These are phyloP conservation scores for Exophiala bonariae DNA, from an alignment of 2,329 filamentous ascomycete species.

Conservation along the genomic window DNA sequence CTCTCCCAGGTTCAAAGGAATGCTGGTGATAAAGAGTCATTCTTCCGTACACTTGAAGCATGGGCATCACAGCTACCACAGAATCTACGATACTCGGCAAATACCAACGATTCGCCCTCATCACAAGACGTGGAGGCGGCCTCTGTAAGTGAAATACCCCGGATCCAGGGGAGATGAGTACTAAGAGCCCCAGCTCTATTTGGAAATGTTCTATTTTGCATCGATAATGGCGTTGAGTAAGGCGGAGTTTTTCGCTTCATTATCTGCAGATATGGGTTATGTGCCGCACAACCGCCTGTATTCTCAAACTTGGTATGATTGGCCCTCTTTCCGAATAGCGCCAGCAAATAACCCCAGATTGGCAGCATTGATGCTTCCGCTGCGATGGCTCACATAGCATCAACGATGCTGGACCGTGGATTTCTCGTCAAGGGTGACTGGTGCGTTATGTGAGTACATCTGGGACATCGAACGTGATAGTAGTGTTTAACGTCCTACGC, in stretches of 20 bases:
- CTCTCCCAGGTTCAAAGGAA: not conserved
- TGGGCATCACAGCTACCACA: conserved; percentile 4
- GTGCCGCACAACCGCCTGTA: not conserved
- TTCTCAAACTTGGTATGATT: conserved; percentile 6
- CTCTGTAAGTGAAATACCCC: not conserved
- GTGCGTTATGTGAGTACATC: conserved; percentile 1
- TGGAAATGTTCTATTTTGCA: conserved; percentile 4
- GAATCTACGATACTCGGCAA: conserved; percentile 5
- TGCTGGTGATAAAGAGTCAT: not conserved
- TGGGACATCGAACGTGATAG: not conserved
- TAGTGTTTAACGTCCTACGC: not conserved
- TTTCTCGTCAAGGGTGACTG: conserved; percentile 1
- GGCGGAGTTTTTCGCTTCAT: conserved; percentile 2
- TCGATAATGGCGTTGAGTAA: conserved; percentile 1
- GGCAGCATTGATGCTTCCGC: conserved; percentile 3
- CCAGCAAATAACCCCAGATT: not conserved
- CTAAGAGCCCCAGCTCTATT: conserved; percentile 3
- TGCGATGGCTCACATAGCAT: not conserved
- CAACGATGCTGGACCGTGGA: conserved; percentile 1
- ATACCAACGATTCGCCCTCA: not conserved
- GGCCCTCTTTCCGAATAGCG: not conserved
- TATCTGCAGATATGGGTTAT: not conserved
- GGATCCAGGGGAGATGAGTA: not conserved
- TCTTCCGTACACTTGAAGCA: conserved; percentile 3
- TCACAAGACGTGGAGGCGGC: conserved; percentile 1